Conservation (phyloP, 441 rosid species). For the Erysimum cheiri region DNA sequence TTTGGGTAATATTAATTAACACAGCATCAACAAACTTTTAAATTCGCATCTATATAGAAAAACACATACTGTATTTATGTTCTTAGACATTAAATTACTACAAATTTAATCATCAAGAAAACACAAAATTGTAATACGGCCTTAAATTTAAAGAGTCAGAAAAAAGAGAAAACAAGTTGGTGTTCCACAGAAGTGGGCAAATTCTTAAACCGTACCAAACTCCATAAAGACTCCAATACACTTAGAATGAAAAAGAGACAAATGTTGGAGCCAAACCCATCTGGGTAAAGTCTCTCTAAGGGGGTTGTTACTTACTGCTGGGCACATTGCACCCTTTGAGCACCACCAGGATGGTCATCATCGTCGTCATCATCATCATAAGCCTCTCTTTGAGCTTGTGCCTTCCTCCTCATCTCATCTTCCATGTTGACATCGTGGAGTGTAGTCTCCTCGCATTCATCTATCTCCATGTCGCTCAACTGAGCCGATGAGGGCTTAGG, state of each 20-base stretch:
- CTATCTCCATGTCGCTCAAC: conserved; percentile 88
- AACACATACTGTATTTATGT: neutral
- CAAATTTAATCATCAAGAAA: conserved; percentile 7
- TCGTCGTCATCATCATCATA: conserved; percentile 91
- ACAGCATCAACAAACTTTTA: too few species aligned
- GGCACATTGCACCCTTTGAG: conserved; percentile 93
- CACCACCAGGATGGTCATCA: conserved; percentile 64
- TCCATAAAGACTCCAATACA: conserved; percentile 38
- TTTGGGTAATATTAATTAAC: too few species aligned
- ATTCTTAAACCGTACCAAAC: conserved; percentile 30
- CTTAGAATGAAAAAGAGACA: conserved; percentile 25
- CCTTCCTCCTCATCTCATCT: conserved; percentile 87
- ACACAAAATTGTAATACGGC: conserved; percentile 29
- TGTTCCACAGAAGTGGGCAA: conserved; percentile 28
- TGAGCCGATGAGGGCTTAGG: conserved; percentile 57
- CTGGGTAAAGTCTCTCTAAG: conserved; percentile 28
- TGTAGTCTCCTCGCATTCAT: conserved; percentile 94
- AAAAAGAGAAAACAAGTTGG: conserved; percentile 16
- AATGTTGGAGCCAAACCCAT: conserved; percentile 35
- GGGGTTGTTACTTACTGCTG: conserved; percentile 60
- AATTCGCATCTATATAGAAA: neutral
- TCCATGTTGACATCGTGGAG: conserved; percentile 85
- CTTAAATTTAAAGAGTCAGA: neutral
- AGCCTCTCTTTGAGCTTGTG: conserved; percentile 76
- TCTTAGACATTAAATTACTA: conserved; percentile 11